A percentile compares a stretch with the other conserved stretches of the same genome.
These are phyloP conservation scores for Sextonia rubra DNA, from an alignment of 164 flowering plant genomes.

Conservation along the genomic window DNA sequence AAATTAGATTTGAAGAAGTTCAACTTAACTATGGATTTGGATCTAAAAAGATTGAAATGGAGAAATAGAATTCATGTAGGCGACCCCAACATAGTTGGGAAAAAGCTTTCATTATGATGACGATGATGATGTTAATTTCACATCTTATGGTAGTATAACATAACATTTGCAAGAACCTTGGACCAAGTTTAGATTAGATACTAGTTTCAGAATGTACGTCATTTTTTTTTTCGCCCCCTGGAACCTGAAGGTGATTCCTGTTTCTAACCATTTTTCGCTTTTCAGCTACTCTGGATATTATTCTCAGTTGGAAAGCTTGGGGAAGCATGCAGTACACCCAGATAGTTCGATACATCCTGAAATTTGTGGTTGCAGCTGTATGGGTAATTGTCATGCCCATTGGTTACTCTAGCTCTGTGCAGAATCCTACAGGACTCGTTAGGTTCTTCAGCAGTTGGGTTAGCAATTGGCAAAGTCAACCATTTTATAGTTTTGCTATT, in stretches of 20 bases:
- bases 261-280: slow-evolving; percentile 9
- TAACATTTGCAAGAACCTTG: neutral
- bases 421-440: slow-evolving; percentile 74
- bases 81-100: too few species aligned
- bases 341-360: slow-evolving; percentile 73
- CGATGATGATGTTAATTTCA: neutral
- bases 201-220: neutral
- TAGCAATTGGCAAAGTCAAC: slow-evolving; percentile 53
- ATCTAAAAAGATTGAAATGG: too few species aligned
- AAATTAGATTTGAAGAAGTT: too few species aligned
- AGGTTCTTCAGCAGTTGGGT: slow-evolving; percentile 66
- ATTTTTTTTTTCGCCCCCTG: neutral
- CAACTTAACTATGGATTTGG: too few species aligned
- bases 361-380: slow-evolving; percentile 70
- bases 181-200: neutral
- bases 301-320: slow-evolving; percentile 87
- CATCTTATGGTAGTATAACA: neutral
- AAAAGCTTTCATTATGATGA: too few species aligned
- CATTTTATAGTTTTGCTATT: slow-evolving; percentile 61
- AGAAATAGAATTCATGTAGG: too few species aligned
- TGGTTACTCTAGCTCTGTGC: slow-evolving; percentile 62
- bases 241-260: neutral
- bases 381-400: slow-evolving; percentile 90
- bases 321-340: slow-evolving; percentile 71
- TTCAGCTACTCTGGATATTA: slow-evolving; percentile 85